Evolutionary conservation across 2,329 filamentous ascomycete species (phyloP), one percentile per base, ranked within the genome.

Genomic region (Colletotrichum truncatum): DNA sequence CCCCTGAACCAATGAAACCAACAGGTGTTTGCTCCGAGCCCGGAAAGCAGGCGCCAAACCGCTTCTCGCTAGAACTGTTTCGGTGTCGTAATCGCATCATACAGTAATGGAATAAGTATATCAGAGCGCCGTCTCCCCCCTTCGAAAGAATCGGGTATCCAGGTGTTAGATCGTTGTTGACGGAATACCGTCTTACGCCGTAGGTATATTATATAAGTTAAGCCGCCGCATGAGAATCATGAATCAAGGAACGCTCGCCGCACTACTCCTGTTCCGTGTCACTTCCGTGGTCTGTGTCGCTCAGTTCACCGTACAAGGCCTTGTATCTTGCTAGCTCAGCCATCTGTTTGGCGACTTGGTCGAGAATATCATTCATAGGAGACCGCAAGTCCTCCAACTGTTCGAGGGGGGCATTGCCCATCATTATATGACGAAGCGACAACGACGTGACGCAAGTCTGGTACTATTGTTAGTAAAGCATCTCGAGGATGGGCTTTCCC

Each of bases 361-460:
- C 80, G 18, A 97, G 82, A 18, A 98, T 85, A 14, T 90, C 87
- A 10, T 84, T 78, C 85, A 98, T 97, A 3, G 94, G 92, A 18
- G 88, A 91, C 10, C 93, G 89, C 66, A 97, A 87, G 69, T 93
- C 87, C 56, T 91, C 85, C 25, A 97, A 85, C 68, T 85, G 82
- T 45, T 84, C 80, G 51, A 93, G 84, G 2, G 78, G 77, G 39
- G 83, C 87, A 71, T 91, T 87, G 11, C 93, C 93, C 32, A 86
- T 85, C 70, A 93, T 87, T 77, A 97, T 87, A 77, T 97, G 91
- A 51, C 95, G 91, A 72, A 97, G 83, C 11, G 89, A 83, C 53
- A 98, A 85, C 1, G 93, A 93, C 30, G 91, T 92, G 70, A 94
- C 87, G 74, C 93, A 96, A 54, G 93, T 91, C 93, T 97, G 8